These are phyloP conservation scores for Udeniomyces megalosporus DNA, from an alignment of 768 basidiomycete genomes.

Conservation along the genomic window DNA sequence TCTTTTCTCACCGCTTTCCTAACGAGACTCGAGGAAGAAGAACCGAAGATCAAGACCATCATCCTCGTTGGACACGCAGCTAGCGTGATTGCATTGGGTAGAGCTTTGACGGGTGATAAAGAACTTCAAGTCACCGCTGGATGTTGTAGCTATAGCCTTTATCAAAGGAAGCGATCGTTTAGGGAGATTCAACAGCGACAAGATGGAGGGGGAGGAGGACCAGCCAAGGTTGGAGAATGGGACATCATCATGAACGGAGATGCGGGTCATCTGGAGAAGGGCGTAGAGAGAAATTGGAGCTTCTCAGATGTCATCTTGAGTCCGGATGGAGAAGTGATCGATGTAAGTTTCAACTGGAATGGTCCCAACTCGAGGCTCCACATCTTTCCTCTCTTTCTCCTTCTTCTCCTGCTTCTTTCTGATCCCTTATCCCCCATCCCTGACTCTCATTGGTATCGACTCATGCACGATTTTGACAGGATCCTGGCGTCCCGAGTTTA, in stretches of 20 bases:
- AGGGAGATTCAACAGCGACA: constrained; percentile 8
- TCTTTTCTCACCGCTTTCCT: constrained; percentile 10
- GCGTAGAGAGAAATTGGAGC: constrained; percentile 29
- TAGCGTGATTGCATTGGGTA: constrained; percentile 27
- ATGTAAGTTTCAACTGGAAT: too few relatives aligned
- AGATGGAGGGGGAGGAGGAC: background rate
- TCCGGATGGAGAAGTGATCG: constrained; percentile 25
- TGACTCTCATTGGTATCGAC: too few relatives aligned
- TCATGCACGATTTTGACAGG: too few relatives aligned
- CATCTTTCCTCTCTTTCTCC: too few relatives aligned
- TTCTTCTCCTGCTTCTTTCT: too few relatives aligned
- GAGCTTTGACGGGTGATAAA: constrained; percentile 27
- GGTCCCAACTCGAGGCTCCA: too few relatives aligned
- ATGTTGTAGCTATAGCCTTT: constrained; percentile 25
- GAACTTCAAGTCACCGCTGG: constrained; percentile 24
- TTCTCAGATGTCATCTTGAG: constrained; percentile 25
- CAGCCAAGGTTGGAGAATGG: constrained; percentile 25
- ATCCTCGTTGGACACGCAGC: constrained; percentile 28
- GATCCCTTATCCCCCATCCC: too few relatives aligned
- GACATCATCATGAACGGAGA: constrained; percentile 24
- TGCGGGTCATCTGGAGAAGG: constrained; percentile 27
- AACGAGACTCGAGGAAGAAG: constrained; percentile 19
- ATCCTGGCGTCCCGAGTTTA: too few relatives aligned
- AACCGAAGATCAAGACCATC: constrained; percentile 22
- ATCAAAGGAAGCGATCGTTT: too few relatives aligned